Evolutionary conservation across 2,329 filamentous ascomycete genomes (phyloP), one percentile per base, ranked within the genome.

Genomic region (Cordyceps pruinosa): DNA sequence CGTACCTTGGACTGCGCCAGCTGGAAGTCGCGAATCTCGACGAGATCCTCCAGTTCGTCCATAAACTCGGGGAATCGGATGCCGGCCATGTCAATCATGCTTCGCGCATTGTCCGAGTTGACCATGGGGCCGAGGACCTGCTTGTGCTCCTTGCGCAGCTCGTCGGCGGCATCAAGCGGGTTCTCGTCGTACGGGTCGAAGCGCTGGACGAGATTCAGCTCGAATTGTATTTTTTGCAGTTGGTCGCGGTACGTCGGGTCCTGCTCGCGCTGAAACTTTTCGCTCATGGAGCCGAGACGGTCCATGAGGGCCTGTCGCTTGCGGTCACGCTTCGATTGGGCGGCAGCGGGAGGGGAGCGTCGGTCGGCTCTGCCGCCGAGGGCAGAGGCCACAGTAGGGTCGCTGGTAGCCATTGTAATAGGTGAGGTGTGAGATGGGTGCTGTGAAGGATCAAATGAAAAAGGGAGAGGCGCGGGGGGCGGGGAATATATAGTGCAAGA

Each of bases 241-340:
- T 97, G 90, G 63, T 94, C 89, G 61, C 92, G 85, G 72, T 96
- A 97, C 65, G 90, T 86, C 61, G 82, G 78, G 70, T 96, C 90
- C 62, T 89, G 83, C 67, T 96, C 91, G 61, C 87, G 83, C 61
- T 85, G 83, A 72, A 96, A 93, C 63, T 86, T 85, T 55, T 87
- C 84, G 56, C 87, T 85, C 72, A 97, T 85, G 57, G 85, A 82
- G 41, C 84, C 81, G 7, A 96, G 82, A 61, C 88, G 87, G 60
- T 96, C 91, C 63, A 86, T 84, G 60, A 97, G 84, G 66, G 87
- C 85, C 66, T 89, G 89, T 61, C 91, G 86, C 69, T 92, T 86
- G 72, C 95, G 94, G 75, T 97, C 93, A 71, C 90, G 84, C 77
- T 97, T 97, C 41, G 90, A 93, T 61, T 78, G 77, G n/a, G 75